Conservation (phyloP, 1,139 yeast genomes). For the Meyerozyma guilliermondii region DNA sequence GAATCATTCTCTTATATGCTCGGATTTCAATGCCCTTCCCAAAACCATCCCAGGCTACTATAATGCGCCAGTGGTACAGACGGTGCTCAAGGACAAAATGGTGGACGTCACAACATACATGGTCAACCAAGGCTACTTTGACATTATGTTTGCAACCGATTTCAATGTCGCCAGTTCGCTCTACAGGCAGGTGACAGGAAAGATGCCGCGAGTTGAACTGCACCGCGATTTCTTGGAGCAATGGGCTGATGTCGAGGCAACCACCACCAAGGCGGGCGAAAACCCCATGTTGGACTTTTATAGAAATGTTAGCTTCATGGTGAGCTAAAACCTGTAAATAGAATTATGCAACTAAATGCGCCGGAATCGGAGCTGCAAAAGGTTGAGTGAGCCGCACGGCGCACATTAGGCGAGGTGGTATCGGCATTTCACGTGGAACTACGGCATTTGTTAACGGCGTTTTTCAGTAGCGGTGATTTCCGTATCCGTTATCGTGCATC, state of each 20-base stretch:
- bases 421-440: background rate
- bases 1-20: conserved; percentile 63
- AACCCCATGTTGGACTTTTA: conserved; percentile 85
- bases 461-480: too few species aligned
- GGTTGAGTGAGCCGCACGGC: background rate
- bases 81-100: conserved; percentile 63
- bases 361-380: background rate
- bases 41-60: conserved; percentile 58
- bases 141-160: conserved; percentile 84
- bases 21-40: conserved; percentile 69
- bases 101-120: conserved; percentile 69
- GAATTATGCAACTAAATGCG: background rate
- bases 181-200: conserved; percentile 64
- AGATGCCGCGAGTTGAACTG: conserved; percentile 46
- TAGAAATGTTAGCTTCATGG: conserved; percentile 71
- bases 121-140: conserved; percentile 82
- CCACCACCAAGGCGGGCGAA: conserved; percentile 73
- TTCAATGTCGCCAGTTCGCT: conserved; percentile 58
- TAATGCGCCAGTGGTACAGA: conserved; percentile 80
- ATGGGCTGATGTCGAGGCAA: conserved; percentile 69
- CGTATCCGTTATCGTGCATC: too few species aligned
- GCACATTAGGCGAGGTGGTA: too few species aligned
- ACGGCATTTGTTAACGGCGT: background rate
- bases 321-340: conserved; percentile 22
- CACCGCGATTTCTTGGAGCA: conserved; percentile 62